Base-by-base conservation (phyloP, 352 stramenopile species). In the Phytophthora idaei region DNA sequence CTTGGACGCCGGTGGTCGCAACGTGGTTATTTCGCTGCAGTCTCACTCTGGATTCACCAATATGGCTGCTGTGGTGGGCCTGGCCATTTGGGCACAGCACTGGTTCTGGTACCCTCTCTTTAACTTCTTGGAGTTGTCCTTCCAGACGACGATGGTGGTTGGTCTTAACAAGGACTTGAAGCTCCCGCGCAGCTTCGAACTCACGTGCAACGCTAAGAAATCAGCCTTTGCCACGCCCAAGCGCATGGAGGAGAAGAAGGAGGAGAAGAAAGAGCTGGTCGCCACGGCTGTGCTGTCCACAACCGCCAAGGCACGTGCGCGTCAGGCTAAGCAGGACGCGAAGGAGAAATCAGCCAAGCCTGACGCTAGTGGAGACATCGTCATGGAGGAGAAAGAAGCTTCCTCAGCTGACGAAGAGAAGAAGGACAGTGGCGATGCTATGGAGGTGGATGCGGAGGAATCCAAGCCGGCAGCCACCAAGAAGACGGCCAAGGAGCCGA, bases 101-200 rank as follows among this genome's bases (percentile, higher is more conserved):
- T 99, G 98, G 98, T 99, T 99, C 76, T 99, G 98, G 98, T 99
- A 99, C 78, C 98, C 98, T 36, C 90, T 99, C 56, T 98, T 99
- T 82, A 97, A 99, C 80, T 99, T 99, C 74, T 76, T 99, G 36
- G 96, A 97, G 67, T 81, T 99, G 21, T 95, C 97, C 31, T 93
- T 99, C 64, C 97, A 98, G 48, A 97, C 97, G 17, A 99, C 97
- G 12, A 94, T 95, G 60, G 88, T 94, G 10, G 98, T 99, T 72
- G 98, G 97, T 31, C 75, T 99, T 41, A 99, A 99, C 81, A 97
- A 98, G 71, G 93, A 99, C 65, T 89, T 99, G 63, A 98, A 99
- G 78, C 97, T 99, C 61, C 97, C 97, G 6, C 98, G 97, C 64
- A 85, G 87, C 48, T 99, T 99, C 61, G 80, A 90, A 57, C 75